These are phyloP conservation scores for Wickerhamiella spandovensis DNA, from an alignment of 805 yeast genomes.

Conservation along the genomic window DNA sequence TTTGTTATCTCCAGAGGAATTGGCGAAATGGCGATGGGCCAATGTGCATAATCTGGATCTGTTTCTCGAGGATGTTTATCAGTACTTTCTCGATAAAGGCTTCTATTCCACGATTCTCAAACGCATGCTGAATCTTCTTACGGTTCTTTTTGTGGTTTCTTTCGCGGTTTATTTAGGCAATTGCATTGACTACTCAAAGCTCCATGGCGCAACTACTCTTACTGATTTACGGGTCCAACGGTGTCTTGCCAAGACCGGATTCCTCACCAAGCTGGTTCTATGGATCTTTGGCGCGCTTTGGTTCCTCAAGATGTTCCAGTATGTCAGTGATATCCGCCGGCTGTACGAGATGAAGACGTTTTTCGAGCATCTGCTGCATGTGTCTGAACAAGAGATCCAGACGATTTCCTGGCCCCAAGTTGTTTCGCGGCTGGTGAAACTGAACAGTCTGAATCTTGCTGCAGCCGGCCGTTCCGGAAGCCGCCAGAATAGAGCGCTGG, in stretches of 20 bases:
- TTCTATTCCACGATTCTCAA: constrained; percentile 60
- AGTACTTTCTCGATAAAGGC: constrained; percentile 78
- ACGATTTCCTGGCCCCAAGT: constrained; percentile 89
- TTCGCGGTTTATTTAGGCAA: constrained; percentile 67
- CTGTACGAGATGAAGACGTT: constrained; percentile 65
- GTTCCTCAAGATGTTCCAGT: constrained; percentile 28
- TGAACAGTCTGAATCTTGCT: constrained; percentile 38
- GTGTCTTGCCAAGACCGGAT: constrained; percentile 36
- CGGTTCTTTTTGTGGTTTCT: constrained; percentile 65
- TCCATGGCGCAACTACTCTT: constrained; percentile 23
- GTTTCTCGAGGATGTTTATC: constrained; percentile 69
- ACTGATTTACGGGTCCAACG: constrained; percentile 32
- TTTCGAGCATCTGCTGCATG: constrained; percentile 54
- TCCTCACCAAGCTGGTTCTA: constrained; percentile 42
- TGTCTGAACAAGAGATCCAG: constrained; percentile 72
- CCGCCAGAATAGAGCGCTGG: constrained; percentile 53
- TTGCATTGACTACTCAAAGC: constrained; percentile 58
- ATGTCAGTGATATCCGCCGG: constrained; percentile 49
- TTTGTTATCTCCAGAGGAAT: constrained; percentile 46
- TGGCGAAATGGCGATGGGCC: constrained; percentile 94
- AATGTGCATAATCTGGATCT: constrained; percentile 84
- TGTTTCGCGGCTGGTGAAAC: constrained; percentile 55
- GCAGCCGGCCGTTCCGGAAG: constrained; percentile 25
- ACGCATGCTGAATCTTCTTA: constrained; percentile 51
- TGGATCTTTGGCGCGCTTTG: constrained; percentile 42